Evolutionary conservation across 2,329 filamentous ascomycete genomes (phyloP).

Genomic region (Talaromyces sp.): DNA sequence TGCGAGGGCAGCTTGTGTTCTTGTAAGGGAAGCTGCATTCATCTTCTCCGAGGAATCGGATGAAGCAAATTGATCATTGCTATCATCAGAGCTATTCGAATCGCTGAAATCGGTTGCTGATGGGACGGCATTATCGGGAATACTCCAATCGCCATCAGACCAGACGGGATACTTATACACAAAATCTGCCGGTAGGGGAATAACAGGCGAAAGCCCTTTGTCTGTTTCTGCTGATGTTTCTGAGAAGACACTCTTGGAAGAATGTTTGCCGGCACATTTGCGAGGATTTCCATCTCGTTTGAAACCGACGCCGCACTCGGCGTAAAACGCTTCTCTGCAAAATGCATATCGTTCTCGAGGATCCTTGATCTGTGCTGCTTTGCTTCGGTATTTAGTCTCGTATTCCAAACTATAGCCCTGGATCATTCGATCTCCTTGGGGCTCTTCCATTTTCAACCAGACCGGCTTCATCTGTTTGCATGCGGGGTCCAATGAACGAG

Average conservation of each 20-base stretch:
- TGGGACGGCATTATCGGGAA: constrained; percentile 20
- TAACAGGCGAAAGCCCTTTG: constrained; percentile 40
- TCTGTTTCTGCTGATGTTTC: constrained; percentile 45
- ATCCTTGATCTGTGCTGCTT: constrained; percentile 34
- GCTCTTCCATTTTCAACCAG: constrained; percentile 42
- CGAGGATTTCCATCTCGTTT: constrained; percentile 39
- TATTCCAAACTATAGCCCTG: constrained; percentile 42
- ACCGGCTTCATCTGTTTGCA: constrained; percentile 37
- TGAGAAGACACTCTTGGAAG: constrained; percentile 42
- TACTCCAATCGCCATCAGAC: constrained; percentile 39
- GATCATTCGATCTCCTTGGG: constrained; percentile 42
- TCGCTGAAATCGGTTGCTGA: constrained; percentile 21
- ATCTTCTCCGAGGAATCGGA: constrained; percentile 25
- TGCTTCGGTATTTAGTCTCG: constrained; percentile 33
- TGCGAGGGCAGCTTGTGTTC: constrained; percentile 37
- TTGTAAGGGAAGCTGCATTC: constrained; percentile 18
- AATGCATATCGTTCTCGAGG: constrained; percentile 34
- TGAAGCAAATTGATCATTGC: constrained; percentile 21
- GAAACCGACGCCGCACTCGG: constrained; percentile 42
- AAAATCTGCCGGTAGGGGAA: constrained; percentile 42
- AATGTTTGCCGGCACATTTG: constrained; percentile 42
- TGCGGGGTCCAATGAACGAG: constrained; percentile 37
- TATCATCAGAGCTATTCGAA: constrained; percentile 22
- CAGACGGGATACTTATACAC: constrained; percentile 43
- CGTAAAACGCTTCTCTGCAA: constrained; percentile 41